phyloP scores from a whole-genome alignment of 2,329 filamentous ascomycete species.

The Beauveria brongniartii region DNA sequence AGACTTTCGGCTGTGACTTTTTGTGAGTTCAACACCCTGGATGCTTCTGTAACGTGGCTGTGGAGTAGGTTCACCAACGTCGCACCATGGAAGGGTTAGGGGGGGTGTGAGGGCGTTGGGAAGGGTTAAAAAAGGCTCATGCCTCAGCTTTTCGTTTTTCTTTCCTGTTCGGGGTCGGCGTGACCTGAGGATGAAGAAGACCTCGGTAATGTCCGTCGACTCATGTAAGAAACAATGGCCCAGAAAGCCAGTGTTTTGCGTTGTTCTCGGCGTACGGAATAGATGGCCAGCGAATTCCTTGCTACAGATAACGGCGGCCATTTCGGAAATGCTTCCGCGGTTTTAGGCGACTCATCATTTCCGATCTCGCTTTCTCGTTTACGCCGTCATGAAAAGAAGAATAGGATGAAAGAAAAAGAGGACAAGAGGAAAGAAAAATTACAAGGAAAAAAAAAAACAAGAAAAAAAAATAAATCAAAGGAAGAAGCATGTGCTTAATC shows the following conservation, averaged over 20 bases:
- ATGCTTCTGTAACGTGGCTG: not conserved
- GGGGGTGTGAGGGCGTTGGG: not conserved
- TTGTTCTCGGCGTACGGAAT: not conserved
- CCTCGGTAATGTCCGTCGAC: not conserved
- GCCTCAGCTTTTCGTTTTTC: not conserved
- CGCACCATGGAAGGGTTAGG: not conserved
- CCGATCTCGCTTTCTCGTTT: not conserved
- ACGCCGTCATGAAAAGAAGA: not conserved
- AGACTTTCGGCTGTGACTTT: not conserved
- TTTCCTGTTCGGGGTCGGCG: not conserved
- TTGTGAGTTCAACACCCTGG: not conserved
- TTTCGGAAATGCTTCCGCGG: not conserved
- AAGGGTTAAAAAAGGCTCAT: not conserved
- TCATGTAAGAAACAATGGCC: not conserved
- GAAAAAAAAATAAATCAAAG: no score
- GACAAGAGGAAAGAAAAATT: not conserved
- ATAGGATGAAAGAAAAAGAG: not conserved
- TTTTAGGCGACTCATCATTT: not conserved
- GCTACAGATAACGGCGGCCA: no score
- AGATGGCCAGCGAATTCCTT: no score
- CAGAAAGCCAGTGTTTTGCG: not conserved
- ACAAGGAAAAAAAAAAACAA: no score
- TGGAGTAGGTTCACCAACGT: conserved; percentile 5
- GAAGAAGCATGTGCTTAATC: no score
- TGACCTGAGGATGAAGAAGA: not conserved